Conservation (phyloP, 1,284 basidiomycete genomes). For the Boletellus dicymbophilus region DNA sequence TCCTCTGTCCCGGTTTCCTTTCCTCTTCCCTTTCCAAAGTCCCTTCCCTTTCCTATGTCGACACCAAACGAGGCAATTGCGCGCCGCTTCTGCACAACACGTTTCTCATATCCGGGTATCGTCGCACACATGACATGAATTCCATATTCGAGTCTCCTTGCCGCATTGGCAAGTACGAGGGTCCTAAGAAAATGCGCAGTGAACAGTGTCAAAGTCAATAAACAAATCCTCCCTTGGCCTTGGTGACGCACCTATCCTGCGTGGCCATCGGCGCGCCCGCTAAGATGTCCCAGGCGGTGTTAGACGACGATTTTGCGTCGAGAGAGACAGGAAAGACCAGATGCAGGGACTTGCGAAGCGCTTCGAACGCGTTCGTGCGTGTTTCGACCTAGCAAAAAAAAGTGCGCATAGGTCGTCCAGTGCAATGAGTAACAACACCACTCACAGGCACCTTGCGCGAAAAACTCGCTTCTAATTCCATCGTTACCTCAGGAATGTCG, state of each 20-base stretch:
- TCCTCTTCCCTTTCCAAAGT: neutral
- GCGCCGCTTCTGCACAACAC: constrained; percentile 6
- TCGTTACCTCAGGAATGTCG: constrained; percentile 41
- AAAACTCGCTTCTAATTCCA: constrained; percentile 55
- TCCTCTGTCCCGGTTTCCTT: neutral
- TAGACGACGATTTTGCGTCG: neutral
- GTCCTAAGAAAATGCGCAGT: constrained; percentile 3
- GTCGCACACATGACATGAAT: constrained; percentile 33
- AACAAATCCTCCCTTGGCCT: neutral
- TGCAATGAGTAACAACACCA: constrained; percentile 5
- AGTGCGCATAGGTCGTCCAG: too few relatives aligned
- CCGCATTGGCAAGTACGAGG: constrained; percentile 23
- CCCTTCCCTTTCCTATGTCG: neutral
- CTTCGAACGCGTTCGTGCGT: constrained; percentile 33
- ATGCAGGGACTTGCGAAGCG: constrained; percentile 38
- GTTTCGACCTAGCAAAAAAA: constrained; percentile 25
- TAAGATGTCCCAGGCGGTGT: constrained; percentile 13
- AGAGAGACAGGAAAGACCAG: constrained; percentile 34
- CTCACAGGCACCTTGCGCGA: constrained; percentile 65
- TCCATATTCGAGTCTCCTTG: constrained; percentile 28
- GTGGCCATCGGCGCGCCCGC: constrained; percentile 12
- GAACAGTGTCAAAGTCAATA: too few relatives aligned
- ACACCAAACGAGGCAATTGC: constrained; percentile 13
- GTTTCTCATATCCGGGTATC: constrained; percentile 20
- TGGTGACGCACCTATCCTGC: constrained; percentile 21